These are phyloP conservation scores for Rhodamnia argentea DNA, from an alignment of 345 rosid species.

Conservation along the genomic window DNA sequence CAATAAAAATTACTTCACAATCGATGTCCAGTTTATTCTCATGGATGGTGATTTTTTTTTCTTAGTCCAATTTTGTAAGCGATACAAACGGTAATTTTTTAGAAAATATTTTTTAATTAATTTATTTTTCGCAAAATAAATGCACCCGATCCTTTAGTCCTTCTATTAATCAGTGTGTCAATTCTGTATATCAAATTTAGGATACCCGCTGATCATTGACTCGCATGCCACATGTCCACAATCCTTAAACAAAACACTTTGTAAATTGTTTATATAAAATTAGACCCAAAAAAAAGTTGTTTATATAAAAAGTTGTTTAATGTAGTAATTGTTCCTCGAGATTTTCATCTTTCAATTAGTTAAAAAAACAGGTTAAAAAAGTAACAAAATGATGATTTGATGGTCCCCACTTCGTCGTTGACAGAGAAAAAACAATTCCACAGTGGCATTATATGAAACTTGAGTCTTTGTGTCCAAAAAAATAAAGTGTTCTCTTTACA, in stretches of 20 bases:
- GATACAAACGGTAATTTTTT: no score
- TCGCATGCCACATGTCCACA: neutral
- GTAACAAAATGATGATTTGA: neutral
- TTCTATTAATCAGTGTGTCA: neutral
- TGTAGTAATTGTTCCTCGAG: neutral
- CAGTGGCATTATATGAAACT: neutral
- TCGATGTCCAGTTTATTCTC: no score
- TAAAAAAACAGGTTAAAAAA: neutral
- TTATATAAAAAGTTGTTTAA: neutral
- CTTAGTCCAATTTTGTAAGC: no score
- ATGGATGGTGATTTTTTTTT: no score
- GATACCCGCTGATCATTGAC: neutral
- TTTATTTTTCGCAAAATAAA: no score
- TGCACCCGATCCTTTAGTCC: no score
- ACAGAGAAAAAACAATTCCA: no score
- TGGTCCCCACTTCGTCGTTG: neutral
- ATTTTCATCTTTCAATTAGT: neutral
- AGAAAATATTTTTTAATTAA: no score
- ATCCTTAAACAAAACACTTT: neutral
- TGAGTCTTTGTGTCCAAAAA: no score
- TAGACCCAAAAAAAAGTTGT: no score
- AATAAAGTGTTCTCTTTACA: neutral
- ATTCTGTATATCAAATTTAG: neutral
- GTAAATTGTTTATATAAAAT: neutral
- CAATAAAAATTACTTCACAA: no score